Base-by-base conservation (phyloP, 805 yeast species). In the Candida adriatica region DNA sequence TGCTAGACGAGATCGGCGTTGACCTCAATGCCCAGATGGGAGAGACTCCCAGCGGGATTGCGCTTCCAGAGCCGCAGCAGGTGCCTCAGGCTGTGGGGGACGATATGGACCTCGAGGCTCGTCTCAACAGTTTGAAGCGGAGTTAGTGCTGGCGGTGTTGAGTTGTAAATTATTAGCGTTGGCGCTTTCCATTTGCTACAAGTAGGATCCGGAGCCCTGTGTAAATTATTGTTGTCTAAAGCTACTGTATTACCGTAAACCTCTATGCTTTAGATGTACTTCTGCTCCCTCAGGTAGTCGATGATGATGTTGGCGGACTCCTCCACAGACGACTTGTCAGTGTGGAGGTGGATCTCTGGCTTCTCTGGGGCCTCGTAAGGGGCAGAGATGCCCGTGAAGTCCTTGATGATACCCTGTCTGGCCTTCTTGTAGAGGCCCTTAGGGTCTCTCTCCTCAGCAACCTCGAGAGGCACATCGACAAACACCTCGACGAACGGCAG, bases 401-500 rank as follows among this genome's bases (percentile, higher is more conserved):
- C 95, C 61, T 84, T 84, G 58, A 88, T 88, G 39, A 81, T 64
- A 21, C 97, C 97, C 52, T 87, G 92, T 59, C 96, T 77, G 13
- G 97, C 97, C 70, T 90, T 90, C 62, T 87, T 87, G 68, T 90
- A 90, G 45, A 90, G 66, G 9, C 97, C 97, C 66, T 90, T 90
- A 42, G 97, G 97, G 59, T 90, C 97, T 64, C 97, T 84, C 59
- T 85, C 73, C 67, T 90, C 97, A 30, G 96, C 97, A 41, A 90
- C 86, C 51, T 80, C 87, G 31, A 90, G 68, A 21, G 97, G 96
- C 27, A 87, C 96, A 57, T 88, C 95, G 22, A 88, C 90, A 46
- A 64, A 87, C 7, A 90, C 94, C 64, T 88, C 97, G 34, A 88
- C 73, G 51, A 88, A 88, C 33, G 94, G 90, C 41, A 90, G 64